A percentile compares a stretch with the other conserved stretches of the same genome.
Conservation (phyloP, 2,329 filamentous ascomycete genomes). For the Tetracladium maxilliforme region DNA sequence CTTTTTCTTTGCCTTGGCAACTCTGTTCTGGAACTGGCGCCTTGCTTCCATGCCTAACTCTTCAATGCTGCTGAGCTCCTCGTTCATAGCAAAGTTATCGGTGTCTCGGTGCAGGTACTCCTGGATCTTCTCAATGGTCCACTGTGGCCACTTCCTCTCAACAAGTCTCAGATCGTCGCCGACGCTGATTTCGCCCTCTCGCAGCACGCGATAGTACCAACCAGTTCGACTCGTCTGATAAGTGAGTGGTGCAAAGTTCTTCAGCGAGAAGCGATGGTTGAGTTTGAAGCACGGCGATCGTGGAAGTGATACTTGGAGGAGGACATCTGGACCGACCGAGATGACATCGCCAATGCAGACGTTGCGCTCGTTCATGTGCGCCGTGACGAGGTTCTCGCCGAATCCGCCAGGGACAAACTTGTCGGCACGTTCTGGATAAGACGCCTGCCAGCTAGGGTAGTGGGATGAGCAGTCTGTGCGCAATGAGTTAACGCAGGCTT, state of each 20-base stretch:
- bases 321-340: constrained; percentile 27
- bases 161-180: constrained; percentile 43
- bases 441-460: constrained; percentile 36
- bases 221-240: constrained; percentile 43
- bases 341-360: constrained; percentile 50
- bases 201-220: constrained; percentile 50
- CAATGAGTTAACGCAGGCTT: no score
- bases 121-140: constrained; percentile 49
- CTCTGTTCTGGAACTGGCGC: constrained; percentile 30
- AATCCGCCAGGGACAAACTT: constrained; percentile 43
- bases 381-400: constrained; percentile 48
- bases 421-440: constrained; percentile 32
- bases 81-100: constrained; percentile 33
- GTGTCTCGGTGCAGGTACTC: constrained; percentile 43
- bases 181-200: constrained; percentile 33
- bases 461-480: constrained; percentile 41
- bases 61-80: constrained; percentile 22
- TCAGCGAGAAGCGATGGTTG: constrained; percentile 50
- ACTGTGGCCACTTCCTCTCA: constrained; percentile 37
- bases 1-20: constrained; percentile 27
- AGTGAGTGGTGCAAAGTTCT: constrained; percentile 43
- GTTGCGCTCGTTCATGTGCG: constrained; percentile 45
- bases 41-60: constrained; percentile 27
- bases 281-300: constrained; percentile 54
- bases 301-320: constrained; percentile 45